Evolutionary conservation across 192 early-diverging fungal species (phyloP), one percentile per base, ranked within the genome.

Genomic region (Funneliformis mosseae): DNA sequence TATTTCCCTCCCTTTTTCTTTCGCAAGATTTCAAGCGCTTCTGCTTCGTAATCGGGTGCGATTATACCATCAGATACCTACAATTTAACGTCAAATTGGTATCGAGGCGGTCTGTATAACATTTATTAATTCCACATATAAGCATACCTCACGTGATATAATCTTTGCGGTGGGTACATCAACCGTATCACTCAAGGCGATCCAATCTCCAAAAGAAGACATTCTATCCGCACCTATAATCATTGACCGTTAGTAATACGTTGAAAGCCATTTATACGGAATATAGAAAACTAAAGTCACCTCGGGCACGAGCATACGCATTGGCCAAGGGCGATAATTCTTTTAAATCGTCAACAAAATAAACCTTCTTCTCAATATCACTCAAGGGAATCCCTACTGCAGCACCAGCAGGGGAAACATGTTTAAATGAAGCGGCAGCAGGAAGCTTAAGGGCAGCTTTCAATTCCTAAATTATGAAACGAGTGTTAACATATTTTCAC

Each of bases 161-260:
- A 99, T 93, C 84, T 92, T 93, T 77, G 98, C 98, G 16, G 98
- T 99, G 33, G 91, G 89, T 81, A 94, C 91, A 86, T 99, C 98
- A 79, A 94, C 95, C 33, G 81, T 90, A 82, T 95, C 94, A 67
- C 93, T 94, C 42, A 99, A 88, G 55, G 97, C 98, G 72, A 98
- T 97, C 93, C 97, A 99, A 87, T 99, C 98, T 83, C 98, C 98
- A 78, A 99, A 99, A 27, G 95, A 97, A 76, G 95, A 96, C 98
- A 99, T 99, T 84, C 98, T 95, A 85, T 99, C 98, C 62, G 97
- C 97, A 60, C 98, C 77, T 79, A 50, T 0, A 3, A 33, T 39
- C 42, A 69, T 21, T 21, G 10, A 18, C 41, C 9, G 4, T 21
- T 55, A 18, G 21, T n/a, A 50, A 41, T 18, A 41, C 18, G 14